Conservation (phyloP, 2,329 filamentous ascomycete genomes). For the Aspergillus luchuensis region DNA sequence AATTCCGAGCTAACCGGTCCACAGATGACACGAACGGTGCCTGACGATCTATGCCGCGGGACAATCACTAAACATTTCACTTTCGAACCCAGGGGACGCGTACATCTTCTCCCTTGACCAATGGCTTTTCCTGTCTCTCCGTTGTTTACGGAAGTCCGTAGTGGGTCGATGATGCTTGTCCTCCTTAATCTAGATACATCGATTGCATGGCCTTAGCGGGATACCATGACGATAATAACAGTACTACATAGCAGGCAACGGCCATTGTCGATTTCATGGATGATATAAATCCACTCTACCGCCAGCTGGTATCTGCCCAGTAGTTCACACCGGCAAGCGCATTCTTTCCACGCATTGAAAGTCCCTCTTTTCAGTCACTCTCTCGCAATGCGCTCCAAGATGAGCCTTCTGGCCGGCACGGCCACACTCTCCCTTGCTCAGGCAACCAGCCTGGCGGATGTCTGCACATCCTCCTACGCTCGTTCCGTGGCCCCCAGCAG, state of each 20-base stretch:
- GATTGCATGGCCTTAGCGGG: neutral
- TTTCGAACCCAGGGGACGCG: neutral
- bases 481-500: slow-evolving; percentile 47
- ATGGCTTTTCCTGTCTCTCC: neutral
- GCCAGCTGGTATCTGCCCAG: neutral
- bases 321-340: neutral
- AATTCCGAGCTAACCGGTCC: neutral
- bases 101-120: neutral
- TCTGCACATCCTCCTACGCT: slow-evolving; percentile 49
- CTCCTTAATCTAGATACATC: neutral
- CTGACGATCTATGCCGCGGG: neutral
- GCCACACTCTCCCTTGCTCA: neutral
- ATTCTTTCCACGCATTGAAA: neutral
- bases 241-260: neutral
- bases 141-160: neutral
- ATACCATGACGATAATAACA: neutral
- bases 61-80: neutral
- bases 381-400: slow-evolving; percentile 1
- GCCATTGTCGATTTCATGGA: neutral
- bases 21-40: neutral
- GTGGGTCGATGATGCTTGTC: neutral
- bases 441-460: slow-evolving; percentile 25
- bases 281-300: neutral
- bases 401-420: neutral
- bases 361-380: neutral